Conservation (phyloP, 208 protist species). For the Dictyostelium gargantuum region DNA sequence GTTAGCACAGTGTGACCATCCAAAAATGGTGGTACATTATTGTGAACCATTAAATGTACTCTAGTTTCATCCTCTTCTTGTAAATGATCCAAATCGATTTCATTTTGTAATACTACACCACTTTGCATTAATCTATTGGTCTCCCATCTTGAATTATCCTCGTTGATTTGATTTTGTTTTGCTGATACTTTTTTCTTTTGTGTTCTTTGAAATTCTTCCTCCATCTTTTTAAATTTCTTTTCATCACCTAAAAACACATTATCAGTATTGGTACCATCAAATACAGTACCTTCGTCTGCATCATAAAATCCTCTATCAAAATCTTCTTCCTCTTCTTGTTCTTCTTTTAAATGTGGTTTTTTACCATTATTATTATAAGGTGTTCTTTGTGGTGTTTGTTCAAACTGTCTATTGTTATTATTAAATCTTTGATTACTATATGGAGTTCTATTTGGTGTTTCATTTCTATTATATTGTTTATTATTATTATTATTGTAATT, state of each 20-base stretch:
- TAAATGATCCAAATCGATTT: constrained; percentile 74
- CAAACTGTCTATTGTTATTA: too few relatives aligned
- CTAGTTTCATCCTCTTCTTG: constrained; percentile 81
- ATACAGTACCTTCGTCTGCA: constrained; percentile 68
- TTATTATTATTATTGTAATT: not conserved
- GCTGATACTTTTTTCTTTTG: not conserved
- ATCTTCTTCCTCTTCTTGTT: constrained; percentile 72
- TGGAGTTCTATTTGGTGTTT: constrained; percentile 3
- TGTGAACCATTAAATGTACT: constrained; percentile 87
- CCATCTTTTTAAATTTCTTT: constrained; percentile 69
- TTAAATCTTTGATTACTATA: too few relatives aligned
- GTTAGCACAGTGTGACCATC: constrained; percentile 83
- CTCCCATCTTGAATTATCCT: constrained; percentile 85
- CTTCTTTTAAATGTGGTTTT: constrained; percentile 1
- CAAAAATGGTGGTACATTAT: constrained; percentile 91
- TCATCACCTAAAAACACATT: constrained; percentile 71
- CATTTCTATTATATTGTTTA: constrained; percentile 7
- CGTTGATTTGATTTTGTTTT: constrained; percentile 59
- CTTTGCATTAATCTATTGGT: constrained; percentile 77
- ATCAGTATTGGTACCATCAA: constrained; percentile 27
- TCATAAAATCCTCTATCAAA: constrained; percentile 85
- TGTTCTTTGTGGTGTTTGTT: not conserved
- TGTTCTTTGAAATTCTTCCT: constrained; percentile 35
- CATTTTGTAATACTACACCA: constrained; percentile 70
- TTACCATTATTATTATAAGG: constrained; percentile 52